These are phyloP conservation scores for Goniomonas avonlea DNA, from an alignment of 78 protist genomes.

Conservation along the genomic window DNA sequence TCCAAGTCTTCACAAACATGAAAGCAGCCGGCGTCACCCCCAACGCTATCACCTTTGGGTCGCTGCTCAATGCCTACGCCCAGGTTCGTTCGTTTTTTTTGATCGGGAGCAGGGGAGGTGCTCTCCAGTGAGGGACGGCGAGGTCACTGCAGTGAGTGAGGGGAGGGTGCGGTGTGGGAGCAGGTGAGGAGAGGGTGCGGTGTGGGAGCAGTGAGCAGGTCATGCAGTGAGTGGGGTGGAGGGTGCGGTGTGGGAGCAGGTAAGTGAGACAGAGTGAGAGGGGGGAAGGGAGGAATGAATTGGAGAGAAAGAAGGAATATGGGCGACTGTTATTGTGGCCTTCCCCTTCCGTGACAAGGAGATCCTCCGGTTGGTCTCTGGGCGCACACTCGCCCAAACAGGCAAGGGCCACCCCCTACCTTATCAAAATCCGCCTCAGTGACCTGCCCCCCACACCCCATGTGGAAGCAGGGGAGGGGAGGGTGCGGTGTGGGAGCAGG, in stretches of 20 bases:
- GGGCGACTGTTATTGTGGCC: too few relatives aligned
- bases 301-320: background rate
- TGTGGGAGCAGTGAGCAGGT: background rate
- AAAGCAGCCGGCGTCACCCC: background rate
- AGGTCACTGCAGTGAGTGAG: background rate
- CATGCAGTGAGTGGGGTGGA: background rate
- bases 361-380: too few relatives aligned
- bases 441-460: too few relatives aligned
- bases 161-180: background rate
- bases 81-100: background rate
- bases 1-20: too few relatives aligned
- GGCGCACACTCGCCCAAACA: too few relatives aligned
- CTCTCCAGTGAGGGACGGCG: background rate
- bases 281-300: background rate
- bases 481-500: too few relatives aligned
- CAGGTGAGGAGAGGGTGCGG: background rate
- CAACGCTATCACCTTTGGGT: constrained; percentile 2
- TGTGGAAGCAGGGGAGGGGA: too few relatives aligned
- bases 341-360: too few relatives aligned
- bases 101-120: background rate
- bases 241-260: background rate
- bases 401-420: too few relatives aligned
- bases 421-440: too few relatives aligned
- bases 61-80: background rate
- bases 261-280: background rate